Evolutionary conservation across 2,329 filamentous ascomycete species (phyloP).

Genomic region (Periglandula ipomoeae): DNA sequence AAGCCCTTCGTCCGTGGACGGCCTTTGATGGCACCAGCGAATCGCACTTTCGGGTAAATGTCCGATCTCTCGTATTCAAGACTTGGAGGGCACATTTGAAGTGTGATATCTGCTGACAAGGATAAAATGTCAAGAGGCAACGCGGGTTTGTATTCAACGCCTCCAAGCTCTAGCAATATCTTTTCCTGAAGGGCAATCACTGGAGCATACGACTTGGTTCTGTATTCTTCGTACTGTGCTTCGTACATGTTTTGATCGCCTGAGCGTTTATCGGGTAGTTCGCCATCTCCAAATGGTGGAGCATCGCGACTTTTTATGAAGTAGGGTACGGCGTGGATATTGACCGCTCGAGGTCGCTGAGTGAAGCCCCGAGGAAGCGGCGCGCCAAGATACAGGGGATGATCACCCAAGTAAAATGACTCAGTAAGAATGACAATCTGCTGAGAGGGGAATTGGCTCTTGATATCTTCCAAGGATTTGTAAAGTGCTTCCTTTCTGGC

Average conservation of each 20-base stretch:
- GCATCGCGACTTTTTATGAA: slow-evolving; percentile 20
- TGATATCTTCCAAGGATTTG: background rate
- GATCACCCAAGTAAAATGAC: slow-evolving; percentile 24
- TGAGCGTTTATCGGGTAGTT: background rate
- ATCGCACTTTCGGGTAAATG: slow-evolving; percentile 29
- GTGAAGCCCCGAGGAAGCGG: slow-evolving; percentile 28
- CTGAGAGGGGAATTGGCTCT: slow-evolving; percentile 14
- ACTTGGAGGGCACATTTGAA: slow-evolving; percentile 29
- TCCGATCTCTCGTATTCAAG: slow-evolving; percentile 30
- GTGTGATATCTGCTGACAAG: slow-evolving; percentile 24
- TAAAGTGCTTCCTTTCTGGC: background rate
- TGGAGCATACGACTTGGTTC: background rate
- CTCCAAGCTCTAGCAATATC: background rate
- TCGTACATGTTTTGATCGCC: background rate
- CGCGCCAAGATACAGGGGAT: slow-evolving; percentile 28
- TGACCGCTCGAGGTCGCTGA: slow-evolving; percentile 26
- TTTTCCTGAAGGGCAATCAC: background rate
- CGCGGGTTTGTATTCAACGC: background rate
- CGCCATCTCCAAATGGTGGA: background rate
- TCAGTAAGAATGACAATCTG: slow-evolving; percentile 36
- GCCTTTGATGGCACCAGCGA: slow-evolving; percentile 29
- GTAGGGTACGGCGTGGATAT: slow-evolving; percentile 29
- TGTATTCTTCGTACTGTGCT: background rate
- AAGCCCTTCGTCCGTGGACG: background rate
- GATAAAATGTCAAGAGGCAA: slow-evolving; percentile 27